These are phyloP conservation scores for Nitzschia sp. DNA, from an alignment of 108 stramenopile genomes.

Conservation along the genomic window DNA sequence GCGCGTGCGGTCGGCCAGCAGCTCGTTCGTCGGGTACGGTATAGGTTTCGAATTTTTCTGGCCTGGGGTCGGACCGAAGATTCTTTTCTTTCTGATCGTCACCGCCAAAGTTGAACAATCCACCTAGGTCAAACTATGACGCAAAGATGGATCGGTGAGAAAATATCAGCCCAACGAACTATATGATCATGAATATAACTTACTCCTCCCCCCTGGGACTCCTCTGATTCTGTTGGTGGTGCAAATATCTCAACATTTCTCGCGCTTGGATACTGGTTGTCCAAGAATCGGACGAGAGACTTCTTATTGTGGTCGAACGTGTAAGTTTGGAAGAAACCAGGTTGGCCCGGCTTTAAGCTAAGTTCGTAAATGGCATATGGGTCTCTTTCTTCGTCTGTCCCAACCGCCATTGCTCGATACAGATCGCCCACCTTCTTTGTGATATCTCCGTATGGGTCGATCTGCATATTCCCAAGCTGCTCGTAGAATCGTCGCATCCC, in stretches of 20 bases:
- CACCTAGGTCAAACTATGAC: background rate
- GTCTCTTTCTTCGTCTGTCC: slow-evolving; percentile 71
- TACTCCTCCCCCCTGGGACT: no score
- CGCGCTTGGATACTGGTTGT: slow-evolving; percentile 37
- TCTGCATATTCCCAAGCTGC: slow-evolving; percentile 85
- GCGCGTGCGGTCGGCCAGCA: slow-evolving; percentile 73
- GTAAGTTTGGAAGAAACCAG: slow-evolving; percentile 83
- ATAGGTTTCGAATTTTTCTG: slow-evolving; percentile 41
- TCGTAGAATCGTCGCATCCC: slow-evolving; percentile 64
- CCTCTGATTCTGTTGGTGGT: background rate
- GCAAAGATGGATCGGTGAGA: background rate
- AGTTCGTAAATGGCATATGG: slow-evolving; percentile 55
- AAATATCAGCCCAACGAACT: no score
- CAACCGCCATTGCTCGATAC: slow-evolving; percentile 67
- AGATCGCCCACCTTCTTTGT: slow-evolving; percentile 68
- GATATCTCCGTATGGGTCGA: slow-evolving; percentile 82
- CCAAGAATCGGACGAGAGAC: slow-evolving; percentile 77
- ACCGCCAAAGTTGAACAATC: slow-evolving; percentile 11
- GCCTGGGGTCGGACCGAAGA: slow-evolving; percentile 23
- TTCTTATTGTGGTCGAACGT: slow-evolving; percentile 74
- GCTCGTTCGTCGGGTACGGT: slow-evolving; percentile 67
- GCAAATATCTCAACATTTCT: background rate
- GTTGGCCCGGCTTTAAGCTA: slow-evolving; percentile 43
- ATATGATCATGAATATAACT: no score
- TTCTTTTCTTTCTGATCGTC: slow-evolving; percentile 6